These are phyloP conservation scores for Glycyrrhiza uralensis DNA, from an alignment of 306 rosid species.

Conservation along the genomic window DNA sequence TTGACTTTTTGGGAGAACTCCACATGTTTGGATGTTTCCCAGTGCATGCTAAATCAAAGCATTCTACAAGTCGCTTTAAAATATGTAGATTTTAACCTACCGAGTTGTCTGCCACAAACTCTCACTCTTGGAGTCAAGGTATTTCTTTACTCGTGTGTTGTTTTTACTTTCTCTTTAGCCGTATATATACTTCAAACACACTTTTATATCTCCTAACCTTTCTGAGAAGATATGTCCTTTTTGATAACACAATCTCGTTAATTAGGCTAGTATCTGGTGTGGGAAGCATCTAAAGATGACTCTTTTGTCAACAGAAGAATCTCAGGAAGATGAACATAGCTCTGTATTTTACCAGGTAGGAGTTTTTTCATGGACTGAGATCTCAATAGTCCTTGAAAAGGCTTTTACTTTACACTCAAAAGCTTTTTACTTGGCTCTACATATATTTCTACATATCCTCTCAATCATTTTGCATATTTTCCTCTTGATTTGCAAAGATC, in stretches of 20 bases:
- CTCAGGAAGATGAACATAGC: conserved; percentile 79
- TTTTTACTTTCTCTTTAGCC: not conserved
- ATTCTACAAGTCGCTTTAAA: conserved; percentile 55
- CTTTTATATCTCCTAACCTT: not conserved
- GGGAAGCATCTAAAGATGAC: conserved; percentile 85
- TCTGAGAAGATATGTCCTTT: not conserved
- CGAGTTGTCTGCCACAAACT: conserved; percentile 46
- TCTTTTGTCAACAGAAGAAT: conserved; percentile 73
- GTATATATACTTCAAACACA: not conserved
- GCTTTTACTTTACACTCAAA: not conserved
- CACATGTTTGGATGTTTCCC: conserved; percentile 84
- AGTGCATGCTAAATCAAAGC: conserved; percentile 72
- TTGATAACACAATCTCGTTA: not conserved
- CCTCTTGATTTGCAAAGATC: conserved; percentile 14
- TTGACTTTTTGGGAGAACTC: conserved; percentile 84
- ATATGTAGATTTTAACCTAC: conserved; percentile 40
- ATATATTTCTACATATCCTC: not conserved
- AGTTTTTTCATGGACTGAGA: conserved; percentile 2
- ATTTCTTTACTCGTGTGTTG: not conserved
- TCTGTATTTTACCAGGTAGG: conserved; percentile 72
- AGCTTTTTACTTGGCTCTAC: not conserved
- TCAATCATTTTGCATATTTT: not conserved
- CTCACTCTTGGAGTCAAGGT: conserved; percentile 78
- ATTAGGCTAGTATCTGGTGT: conserved; percentile 79
- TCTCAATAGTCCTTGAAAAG: not conserved